Conservation (phyloP, 345 rosid species). For the Murraya koenigii region DNA sequence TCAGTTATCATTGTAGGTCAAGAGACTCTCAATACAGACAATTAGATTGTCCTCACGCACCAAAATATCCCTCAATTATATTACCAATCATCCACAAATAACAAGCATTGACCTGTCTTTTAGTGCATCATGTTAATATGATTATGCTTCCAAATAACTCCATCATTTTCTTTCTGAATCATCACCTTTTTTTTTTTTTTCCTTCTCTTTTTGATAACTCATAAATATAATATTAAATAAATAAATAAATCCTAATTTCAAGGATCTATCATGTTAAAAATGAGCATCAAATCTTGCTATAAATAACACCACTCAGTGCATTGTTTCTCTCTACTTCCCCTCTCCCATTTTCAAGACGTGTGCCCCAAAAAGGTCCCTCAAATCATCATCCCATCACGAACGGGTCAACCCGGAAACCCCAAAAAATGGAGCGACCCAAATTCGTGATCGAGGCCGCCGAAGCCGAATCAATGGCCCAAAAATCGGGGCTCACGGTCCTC, state of each 20-base stretch:
- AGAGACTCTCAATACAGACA: not conserved
- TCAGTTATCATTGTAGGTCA: not conserved
- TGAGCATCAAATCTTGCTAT: not conserved
- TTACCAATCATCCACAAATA: not conserved
- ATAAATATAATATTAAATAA: too few species aligned
- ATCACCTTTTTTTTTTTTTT: not conserved
- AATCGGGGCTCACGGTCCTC: conserved; percentile 44
- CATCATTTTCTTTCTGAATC: not conserved
- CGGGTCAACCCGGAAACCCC: conserved; percentile 25
- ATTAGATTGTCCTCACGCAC: not conserved
- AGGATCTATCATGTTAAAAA: not conserved
- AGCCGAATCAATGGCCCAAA: conserved; percentile 63
- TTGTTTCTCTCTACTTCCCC: not conserved
- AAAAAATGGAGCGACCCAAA: conserved; percentile 45
- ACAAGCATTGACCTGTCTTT: not conserved
- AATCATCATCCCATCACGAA: not conserved
- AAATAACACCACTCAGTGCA: not conserved
- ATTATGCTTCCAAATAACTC: not conserved
- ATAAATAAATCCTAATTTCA: too few species aligned
- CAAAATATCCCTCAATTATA: not conserved
- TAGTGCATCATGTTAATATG: not conserved
- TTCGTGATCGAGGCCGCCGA: conserved; percentile 69
- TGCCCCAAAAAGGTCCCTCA: too few species aligned
- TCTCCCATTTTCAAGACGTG: conserved; percentile 15
- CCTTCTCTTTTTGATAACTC: too few species aligned